Evolutionary conservation across 2,329 filamentous ascomycete genomes (phyloP), one percentile per base, ranked within the genome.

Genomic region (Aspergillus carbonarius): DNA sequence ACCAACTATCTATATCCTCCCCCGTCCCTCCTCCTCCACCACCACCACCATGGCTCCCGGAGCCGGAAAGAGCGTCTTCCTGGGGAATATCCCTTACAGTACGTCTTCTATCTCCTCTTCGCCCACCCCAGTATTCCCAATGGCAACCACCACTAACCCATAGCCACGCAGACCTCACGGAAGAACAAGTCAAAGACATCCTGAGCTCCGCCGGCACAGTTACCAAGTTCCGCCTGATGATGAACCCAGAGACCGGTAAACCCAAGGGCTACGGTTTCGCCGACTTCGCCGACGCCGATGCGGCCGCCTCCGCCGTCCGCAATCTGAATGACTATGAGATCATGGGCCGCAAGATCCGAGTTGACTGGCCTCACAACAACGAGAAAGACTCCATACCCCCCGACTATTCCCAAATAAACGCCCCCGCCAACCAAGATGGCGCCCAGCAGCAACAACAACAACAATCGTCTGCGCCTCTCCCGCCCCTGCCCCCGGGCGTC

Each of bases 201-300:
- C 96, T 98, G 75, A 91, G 88, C 72, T 89, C 90, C 64, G 92
- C 91, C 54, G 95, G 95, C 59, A 91, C 93, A 65, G 93, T 98
- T 1, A 83, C 96, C 59, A 93, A 90, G 73, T 98, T 98, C 74
- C 87, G 93, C 54, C 84, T 98, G 50, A 93, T 98, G 64, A 96
- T 96, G 77, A 96, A 98, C 79, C 90, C 92, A 54, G 93, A 98
- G 71, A 97, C 93, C 2, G 93, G 93, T 42, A 88, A 92, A 57
- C 93, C 95, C 0, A 98, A 97, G 76, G 95, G 95, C 17, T 99
- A 96, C 74, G 95, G 95, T 35, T 99, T 98, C 70, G 91, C 93
- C 70, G 93, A 98, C 74, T 99, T 96, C 72, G 90, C 92, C 56
- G 95, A 98, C 72, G 88, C 91, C 60, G 93, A 96, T 85, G 83